phyloP scores from a whole-genome alignment of 768 basidiomycete species.

The Gloeostereum incarnatum region DNA sequence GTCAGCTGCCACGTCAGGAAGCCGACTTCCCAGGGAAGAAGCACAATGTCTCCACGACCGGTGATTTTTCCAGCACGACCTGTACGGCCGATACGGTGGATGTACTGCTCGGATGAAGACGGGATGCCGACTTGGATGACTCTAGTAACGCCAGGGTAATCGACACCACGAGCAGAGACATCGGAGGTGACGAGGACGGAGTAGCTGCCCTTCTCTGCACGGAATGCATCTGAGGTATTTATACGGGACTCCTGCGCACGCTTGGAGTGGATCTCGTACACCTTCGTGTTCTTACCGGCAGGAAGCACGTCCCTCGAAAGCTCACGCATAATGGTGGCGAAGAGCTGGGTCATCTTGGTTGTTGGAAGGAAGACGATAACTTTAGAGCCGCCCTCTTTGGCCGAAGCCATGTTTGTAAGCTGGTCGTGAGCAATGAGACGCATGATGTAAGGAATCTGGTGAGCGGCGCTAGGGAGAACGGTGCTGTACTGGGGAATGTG shows the following conservation, averaged over 20 bases:
- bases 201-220: slow-evolving; percentile 38
- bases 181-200: slow-evolving; percentile 78
- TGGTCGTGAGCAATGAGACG: slow-evolving; percentile 86
- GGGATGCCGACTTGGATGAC: slow-evolving; percentile 91
- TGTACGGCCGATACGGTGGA: slow-evolving; percentile 82
- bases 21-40: slow-evolving; percentile 70
- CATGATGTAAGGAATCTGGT: slow-evolving; percentile 74
- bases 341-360: slow-evolving; percentile 77
- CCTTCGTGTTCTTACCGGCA: slow-evolving; percentile 33
- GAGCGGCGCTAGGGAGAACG: slow-evolving; percentile 47
- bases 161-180: slow-evolving; percentile 81
- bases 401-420: slow-evolving; percentile 46
- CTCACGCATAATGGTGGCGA: slow-evolving; percentile 49
- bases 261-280: slow-evolving; percentile 84
- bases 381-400: too few relatives aligned
- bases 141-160: slow-evolving; percentile 83
- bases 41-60: slow-evolving; percentile 72
- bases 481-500: slow-evolving; percentile 83
- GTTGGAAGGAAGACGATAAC: slow-evolving; percentile 79
- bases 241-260: slow-evolving; percentile 50
- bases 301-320: slow-evolving; percentile 38
- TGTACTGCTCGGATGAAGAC: slow-evolving; percentile 55
- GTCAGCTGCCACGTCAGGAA: slow-evolving; percentile 56
- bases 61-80: slow-evolving; percentile 51
- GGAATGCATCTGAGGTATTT: slow-evolving; percentile 49